Evolutionary conservation across 148 eudicot species (phyloP), one percentile per base, ranked within the genome.

Genomic region (Vaccinium vitisidaea): DNA sequence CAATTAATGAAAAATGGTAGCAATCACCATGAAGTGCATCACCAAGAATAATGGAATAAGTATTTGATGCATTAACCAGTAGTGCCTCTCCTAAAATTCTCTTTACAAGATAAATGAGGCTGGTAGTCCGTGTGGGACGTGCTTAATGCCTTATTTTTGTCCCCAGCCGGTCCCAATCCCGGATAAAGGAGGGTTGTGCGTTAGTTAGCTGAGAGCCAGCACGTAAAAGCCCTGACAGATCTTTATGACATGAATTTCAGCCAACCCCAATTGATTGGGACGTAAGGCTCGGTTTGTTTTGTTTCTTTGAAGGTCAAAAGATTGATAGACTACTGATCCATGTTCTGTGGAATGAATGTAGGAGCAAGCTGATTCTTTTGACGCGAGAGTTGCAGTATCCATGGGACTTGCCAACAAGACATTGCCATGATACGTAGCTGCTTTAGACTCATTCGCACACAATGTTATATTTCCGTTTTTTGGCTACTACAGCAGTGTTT

Each of bases 301-400:
- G 46, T 43, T 43, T 43, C 55, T 50, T 36, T 21, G 43, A 75
- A 0, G 18, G 58, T 56, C 8, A 77, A 27, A n/a, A 32, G 50
- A 21, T 23, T 84, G 59, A 69, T 53, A 9, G 21, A 71, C 48
- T 81, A 63, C 77, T 85, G 48, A 85, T 27, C 11, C 43, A 27
- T 39, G 46, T 82, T 82, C 15, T 77, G 48, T 86, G 36, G 18
- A 79, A 84, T 84, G 83, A 46, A 55, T 89, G 53, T 90, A 91
- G 93, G 93, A 84, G 81, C 92, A 91, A 88, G 92, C 88, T 69
- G 91, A 91, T 84, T 63, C 86, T 78, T 84, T 85, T 70, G 71
- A 87, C 71, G 88, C 90, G 25, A 88, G 88, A 80, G 82, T 88
- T 79, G 92, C 89, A n/a, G 91, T 77, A 79, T 90, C 93, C n/a